phyloP scores from a whole-genome alignment of 305 asterid species.

The Caryopteris hybrid region DNA sequence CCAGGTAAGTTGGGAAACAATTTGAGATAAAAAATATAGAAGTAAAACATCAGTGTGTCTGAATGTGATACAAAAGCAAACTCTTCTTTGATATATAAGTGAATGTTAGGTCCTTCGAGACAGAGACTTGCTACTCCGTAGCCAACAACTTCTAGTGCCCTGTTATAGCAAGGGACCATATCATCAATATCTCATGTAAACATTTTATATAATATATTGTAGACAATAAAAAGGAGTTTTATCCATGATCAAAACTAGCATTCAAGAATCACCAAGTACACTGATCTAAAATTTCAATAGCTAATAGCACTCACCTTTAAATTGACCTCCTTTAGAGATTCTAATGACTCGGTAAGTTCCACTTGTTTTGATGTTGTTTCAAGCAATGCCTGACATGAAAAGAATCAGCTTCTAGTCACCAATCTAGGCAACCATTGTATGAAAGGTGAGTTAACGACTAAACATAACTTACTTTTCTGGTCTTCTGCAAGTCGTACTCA shows the following conservation, averaged over 20 bases:
- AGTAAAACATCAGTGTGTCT: slow-evolving; percentile 1
- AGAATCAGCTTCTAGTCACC: slow-evolving; percentile 5
- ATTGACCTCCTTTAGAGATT: slow-evolving; percentile 58
- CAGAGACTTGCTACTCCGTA: slow-evolving; percentile 45
- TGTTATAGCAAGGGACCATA: slow-evolving; percentile 26
- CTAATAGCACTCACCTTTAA: slow-evolving; percentile 42
- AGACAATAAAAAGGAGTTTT: neutral
- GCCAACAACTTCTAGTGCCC: slow-evolving; percentile 63
- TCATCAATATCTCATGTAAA: neutral
- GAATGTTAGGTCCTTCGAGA: slow-evolving; percentile 36
- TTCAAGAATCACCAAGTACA: neutral
- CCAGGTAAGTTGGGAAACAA: slow-evolving; percentile 21
- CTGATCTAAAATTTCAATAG: neutral
- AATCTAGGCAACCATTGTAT: neutral
- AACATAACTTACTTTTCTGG: slow-evolving; percentile 53
- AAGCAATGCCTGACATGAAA: slow-evolving; percentile 54
- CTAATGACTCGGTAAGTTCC: slow-evolving; percentile 84
- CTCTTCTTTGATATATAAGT: slow-evolving; percentile 13
- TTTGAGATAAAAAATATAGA: slow-evolving; percentile 12
- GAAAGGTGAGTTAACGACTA: neutral
- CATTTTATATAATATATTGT: neutral
- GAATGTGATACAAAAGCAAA: slow-evolving; percentile 13
- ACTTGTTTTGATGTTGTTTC: slow-evolving; percentile 86
- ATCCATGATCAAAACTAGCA: neutral
- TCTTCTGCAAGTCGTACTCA: slow-evolving; percentile 85